These are phyloP conservation scores for Jamesozyma hellenica DNA, from an alignment of 805 yeast genomes.

Conservation along the genomic window DNA sequence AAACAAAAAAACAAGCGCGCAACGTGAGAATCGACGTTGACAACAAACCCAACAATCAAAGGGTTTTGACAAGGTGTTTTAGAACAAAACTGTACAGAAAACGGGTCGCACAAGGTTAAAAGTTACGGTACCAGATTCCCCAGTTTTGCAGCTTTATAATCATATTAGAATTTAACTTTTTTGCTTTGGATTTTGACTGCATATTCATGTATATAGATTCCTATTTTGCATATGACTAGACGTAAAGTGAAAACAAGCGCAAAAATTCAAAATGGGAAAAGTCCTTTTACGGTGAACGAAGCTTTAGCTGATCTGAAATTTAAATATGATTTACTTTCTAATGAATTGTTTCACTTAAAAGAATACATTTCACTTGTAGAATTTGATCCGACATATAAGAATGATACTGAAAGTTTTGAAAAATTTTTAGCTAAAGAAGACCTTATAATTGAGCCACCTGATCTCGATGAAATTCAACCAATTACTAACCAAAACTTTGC, in stretches of 20 bases:
- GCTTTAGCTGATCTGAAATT: constrained; percentile 36
- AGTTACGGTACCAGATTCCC: constrained; percentile 7
- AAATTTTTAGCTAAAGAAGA: constrained; percentile 24
- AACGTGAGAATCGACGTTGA: not conserved
- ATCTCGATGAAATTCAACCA: constrained; percentile 7
- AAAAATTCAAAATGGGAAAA: not conserved
- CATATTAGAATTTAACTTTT: constrained; percentile 1
- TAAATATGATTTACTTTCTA: constrained; percentile 39
- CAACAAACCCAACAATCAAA: not conserved
- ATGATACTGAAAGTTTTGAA: constrained; percentile 31
- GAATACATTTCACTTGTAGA: constrained; percentile 52
- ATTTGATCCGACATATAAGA: constrained; percentile 43
- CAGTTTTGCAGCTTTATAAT: constrained; percentile 3
- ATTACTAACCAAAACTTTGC: not conserved
- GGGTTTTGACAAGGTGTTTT: not conserved
- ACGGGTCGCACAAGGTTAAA: not conserved
- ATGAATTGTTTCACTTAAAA: constrained; percentile 54
- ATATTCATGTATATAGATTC: constrained; percentile 5
- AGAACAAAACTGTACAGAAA: not conserved
- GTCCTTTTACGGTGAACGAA: constrained; percentile 7
- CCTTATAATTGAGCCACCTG: constrained; percentile 6
- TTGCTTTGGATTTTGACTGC: not conserved
- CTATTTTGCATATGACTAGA: constrained; percentile 1
- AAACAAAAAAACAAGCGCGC: not conserved
- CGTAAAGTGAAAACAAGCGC: constrained; percentile 2